Evolutionary conservation across 768 basidiomycete species (phyloP), one percentile per base, ranked within the genome.

Genomic region (Mycena metata): DNA sequence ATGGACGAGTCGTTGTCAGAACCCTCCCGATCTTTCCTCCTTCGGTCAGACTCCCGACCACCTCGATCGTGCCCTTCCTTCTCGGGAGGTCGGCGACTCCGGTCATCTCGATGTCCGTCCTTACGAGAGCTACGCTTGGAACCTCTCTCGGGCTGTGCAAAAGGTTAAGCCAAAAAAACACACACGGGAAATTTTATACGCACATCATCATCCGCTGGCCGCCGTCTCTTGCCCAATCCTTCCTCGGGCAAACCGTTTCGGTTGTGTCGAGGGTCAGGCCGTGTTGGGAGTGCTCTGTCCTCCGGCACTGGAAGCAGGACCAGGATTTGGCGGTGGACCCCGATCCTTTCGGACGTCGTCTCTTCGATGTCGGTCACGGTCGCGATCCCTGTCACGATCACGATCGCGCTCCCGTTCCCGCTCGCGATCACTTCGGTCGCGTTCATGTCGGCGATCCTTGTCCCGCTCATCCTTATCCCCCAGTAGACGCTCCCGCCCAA

Each of bases 91-190:
- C 92, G 88, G 30, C 92, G 88, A 69, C 81, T 81, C 41, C 92
- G 85, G 43, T 94, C 93, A 62, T 94, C 93, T 55, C 92, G 88
- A 74, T 93, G 91, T 35, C 87, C 79, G 3, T 94, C 92, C 75
- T 92, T 92, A 55, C 93, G 89, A 64, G 93, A 91, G 66, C 88
- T 87, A n/a, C 93, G 90, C 77, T 95, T 95, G n/a, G 90, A 86
- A 39, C 85, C 84, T 71, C 93, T 88, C 58, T 95, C 93, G 67
- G 88, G 79, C 92, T 94, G 76, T 45, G 55, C 26, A 19, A 61
- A 76, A 73, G 66, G 69, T 65, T 70, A 59, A 43, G 69, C 65
- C 70, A 60, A 42, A 30, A 51, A 24, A 21, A 26, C 51, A 36
- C 61, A 52, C 42, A 39, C 63, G 52, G 56, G 54, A 45, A 45